phyloP scores from a whole-genome alignment of 2,329 filamentous ascomycete genomes.

The Coniella lustricola region DNA sequence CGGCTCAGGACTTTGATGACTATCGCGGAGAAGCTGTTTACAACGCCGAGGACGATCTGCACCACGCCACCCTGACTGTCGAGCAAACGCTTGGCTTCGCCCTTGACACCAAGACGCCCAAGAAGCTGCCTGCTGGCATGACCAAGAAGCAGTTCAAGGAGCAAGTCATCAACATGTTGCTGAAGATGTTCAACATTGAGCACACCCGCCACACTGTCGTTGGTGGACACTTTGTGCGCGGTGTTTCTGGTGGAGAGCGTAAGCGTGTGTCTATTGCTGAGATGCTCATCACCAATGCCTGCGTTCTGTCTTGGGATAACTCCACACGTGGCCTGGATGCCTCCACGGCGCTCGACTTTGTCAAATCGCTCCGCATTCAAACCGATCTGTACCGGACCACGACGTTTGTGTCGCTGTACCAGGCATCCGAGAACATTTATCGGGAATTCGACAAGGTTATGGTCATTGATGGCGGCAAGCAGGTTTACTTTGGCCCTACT shows the following conservation, averaged over 20 bases:
- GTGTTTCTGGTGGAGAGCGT: slow-evolving; percentile 71
- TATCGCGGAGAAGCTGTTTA: slow-evolving; percentile 81
- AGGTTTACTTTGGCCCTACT: slow-evolving; percentile 69
- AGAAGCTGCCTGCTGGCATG: slow-evolving; percentile 68
- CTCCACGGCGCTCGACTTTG: slow-evolving; percentile 47
- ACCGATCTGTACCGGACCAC: slow-evolving; percentile 79
- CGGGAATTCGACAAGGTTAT: slow-evolving; percentile 76
- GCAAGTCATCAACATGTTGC: slow-evolving; percentile 63
- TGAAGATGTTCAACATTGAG: slow-evolving; percentile 92
- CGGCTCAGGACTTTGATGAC: slow-evolving; percentile 61
- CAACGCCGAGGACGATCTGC: slow-evolving; percentile 79
- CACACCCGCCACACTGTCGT: slow-evolving; percentile 82
- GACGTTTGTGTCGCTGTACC: slow-evolving; percentile 81
- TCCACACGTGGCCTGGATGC: slow-evolving; percentile 48
- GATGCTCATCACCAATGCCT: slow-evolving; percentile 69
- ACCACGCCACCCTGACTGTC: slow-evolving; percentile 79
- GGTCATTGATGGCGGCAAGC: slow-evolving; percentile 67
- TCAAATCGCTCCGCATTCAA: slow-evolving; percentile 63
- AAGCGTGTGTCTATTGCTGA: slow-evolving; percentile 80
- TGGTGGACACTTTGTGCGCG: slow-evolving; percentile 73
- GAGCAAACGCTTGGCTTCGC: slow-evolving; percentile 83
- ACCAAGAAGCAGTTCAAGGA: slow-evolving; percentile 69
- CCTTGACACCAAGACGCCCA: slow-evolving; percentile 75
- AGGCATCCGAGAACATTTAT: slow-evolving; percentile 78
- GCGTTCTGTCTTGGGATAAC: slow-evolving; percentile 68